Conservation (phyloP, 768 basidiomycete genomes). For the Harrya chromipes region DNA sequence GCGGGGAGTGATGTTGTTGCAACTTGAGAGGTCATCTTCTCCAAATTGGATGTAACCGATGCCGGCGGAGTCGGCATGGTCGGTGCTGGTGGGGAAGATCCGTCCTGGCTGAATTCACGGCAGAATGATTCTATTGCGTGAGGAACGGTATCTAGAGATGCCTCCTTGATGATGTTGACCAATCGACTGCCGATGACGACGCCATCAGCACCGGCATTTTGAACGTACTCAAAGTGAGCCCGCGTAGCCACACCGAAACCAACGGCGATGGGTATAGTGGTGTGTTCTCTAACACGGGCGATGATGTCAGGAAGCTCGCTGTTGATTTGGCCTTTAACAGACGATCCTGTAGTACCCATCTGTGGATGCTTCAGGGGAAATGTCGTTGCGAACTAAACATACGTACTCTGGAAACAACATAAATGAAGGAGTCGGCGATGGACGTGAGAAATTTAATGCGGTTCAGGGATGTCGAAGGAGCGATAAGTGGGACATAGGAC, state of each 20-base stretch:
- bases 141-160: conserved; percentile 47
- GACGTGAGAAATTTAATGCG: conserved; percentile 89
- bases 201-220: conserved; percentile 87
- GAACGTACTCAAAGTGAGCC: conserved; percentile 83
- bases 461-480: conserved; percentile 84
- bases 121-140: conserved; percentile 70
- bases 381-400: background rate
- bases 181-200: conserved; percentile 92
- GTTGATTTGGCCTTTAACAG: conserved; percentile 68
- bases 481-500: conserved; percentile 93
- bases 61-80: background rate
- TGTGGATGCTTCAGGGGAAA: conserved; percentile 28
- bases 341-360: conserved; percentile 99
- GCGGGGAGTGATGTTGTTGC: conserved; percentile 58
- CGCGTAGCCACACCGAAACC: conserved; percentile 95
- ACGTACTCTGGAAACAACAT: conserved; percentile 91
- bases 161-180: conserved; percentile 73
- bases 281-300: conserved; percentile 72
- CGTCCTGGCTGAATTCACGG: conserved; percentile 56
- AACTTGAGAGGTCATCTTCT: conserved; percentile 22
- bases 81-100: conserved; percentile 19
- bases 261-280: conserved; percentile 84
- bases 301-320: conserved; percentile 79
- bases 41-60: conserved; percentile 1
- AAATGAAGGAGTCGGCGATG: conserved; percentile 97